Conservation (phyloP, 768 basidiomycete species). For the Russula lepida region DNA sequence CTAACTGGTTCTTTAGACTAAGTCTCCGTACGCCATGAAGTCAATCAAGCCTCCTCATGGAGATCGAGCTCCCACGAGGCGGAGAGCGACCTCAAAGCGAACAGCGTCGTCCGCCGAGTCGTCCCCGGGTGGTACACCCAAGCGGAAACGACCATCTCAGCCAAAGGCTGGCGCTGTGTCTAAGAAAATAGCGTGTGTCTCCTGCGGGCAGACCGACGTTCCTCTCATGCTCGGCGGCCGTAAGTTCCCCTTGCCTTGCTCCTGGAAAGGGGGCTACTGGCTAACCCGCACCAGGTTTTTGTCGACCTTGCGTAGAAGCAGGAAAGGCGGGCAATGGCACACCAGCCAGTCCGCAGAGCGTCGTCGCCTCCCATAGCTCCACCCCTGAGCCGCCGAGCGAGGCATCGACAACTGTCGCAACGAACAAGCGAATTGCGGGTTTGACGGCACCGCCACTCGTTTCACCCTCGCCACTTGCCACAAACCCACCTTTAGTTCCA, state of each 20-base stretch:
- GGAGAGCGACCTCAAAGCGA: conserved; percentile 31
- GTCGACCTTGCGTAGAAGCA: conserved; percentile 50
- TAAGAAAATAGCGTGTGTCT: conserved; percentile 44
- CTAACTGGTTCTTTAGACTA: conserved; percentile 30
- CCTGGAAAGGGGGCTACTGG: conserved; percentile 1
- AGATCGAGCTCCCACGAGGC: conserved; percentile 29
- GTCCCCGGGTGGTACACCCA: conserved; percentile 24
- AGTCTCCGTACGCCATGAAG: conserved; percentile 45
- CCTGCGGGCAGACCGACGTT: conserved; percentile 60
- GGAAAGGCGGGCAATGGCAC: conserved; percentile 9
- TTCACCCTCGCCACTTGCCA: conserved; percentile 10
- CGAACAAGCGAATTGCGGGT: conserved; percentile 6
- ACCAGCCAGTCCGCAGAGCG: background rate
- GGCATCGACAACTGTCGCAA: background rate
- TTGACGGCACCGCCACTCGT: background rate
- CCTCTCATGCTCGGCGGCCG: conserved; percentile 71
- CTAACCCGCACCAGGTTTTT: conserved; percentile 44
- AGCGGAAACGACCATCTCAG: conserved; percentile 36
- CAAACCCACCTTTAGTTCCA: conserved; percentile 10
- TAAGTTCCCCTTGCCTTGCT: conserved; percentile 33
- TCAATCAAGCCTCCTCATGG: conserved; percentile 45
- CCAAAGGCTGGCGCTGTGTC: conserved; percentile 30
- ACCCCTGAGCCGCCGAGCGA: conserved; percentile 2
- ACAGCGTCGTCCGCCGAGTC: conserved; percentile 10
- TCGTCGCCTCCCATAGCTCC: background rate